phyloP scores from a whole-genome alignment of 441 rosid genomes.

The Cnidoscolus chayamansa region DNA sequence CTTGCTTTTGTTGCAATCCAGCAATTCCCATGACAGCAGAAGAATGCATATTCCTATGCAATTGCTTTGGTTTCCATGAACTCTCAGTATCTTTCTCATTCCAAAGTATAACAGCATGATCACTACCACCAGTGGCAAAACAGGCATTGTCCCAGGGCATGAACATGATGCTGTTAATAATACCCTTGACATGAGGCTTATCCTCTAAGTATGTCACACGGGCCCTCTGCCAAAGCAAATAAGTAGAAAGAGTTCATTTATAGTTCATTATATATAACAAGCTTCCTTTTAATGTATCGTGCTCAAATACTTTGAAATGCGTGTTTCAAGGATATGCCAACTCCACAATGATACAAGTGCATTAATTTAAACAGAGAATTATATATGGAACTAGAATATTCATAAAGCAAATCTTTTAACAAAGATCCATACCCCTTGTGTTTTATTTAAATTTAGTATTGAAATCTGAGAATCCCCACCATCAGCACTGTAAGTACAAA shows the following conservation, averaged over 20 bases:
- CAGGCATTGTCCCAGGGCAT: slow-evolving; percentile 75
- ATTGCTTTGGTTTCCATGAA: slow-evolving; percentile 66
- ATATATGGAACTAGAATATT: background rate
- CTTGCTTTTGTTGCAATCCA: slow-evolving; percentile 73
- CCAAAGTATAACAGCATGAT: slow-evolving; percentile 84
- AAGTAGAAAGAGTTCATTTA: background rate
- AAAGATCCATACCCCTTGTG: slow-evolving; percentile 53
- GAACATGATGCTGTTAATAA: slow-evolving; percentile 69
- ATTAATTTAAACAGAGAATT: background rate
- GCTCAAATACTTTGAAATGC: background rate
- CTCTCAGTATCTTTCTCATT: slow-evolving; percentile 53
- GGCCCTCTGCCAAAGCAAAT: slow-evolving; percentile 48
- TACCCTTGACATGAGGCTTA: slow-evolving; percentile 85
- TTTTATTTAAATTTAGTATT: slow-evolving; percentile 57
- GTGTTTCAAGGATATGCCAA: background rate
- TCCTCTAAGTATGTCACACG: slow-evolving; percentile 63
- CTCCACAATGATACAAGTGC: slow-evolving; percentile 7
- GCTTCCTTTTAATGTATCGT: background rate
- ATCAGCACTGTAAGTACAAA: slow-evolving; percentile 67
- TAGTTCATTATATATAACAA: no score
- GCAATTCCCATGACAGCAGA: slow-evolving; percentile 96
- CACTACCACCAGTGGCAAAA: slow-evolving; percentile 87
- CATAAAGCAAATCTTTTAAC: slow-evolving; percentile 5
- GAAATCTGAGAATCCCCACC: slow-evolving; percentile 84
- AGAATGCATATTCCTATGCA: slow-evolving; percentile 77